Base-by-base conservation (phyloP, 257 asterid species). In the Misopates orontium region DNA sequence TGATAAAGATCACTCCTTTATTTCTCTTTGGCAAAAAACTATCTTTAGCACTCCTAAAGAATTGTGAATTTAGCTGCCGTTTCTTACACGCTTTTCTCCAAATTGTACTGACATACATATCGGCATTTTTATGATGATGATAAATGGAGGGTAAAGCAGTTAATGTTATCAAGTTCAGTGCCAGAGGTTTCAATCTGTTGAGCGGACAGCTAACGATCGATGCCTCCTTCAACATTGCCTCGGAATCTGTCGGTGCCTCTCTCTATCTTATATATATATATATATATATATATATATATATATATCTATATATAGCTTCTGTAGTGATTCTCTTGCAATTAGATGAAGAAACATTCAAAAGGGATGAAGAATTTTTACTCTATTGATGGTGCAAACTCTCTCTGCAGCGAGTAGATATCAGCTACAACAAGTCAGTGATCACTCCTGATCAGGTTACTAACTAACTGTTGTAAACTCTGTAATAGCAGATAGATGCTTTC, bases 91-190 rank as follows among this genome's bases (percentile, higher is more conserved):
- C 45, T n/a, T 24, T 20, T 23, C 39, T 24, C 18, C 24, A 28
- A 58, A 22, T 47, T 39, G 56, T 68, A 71, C 79, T 81, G 69
- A 79, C 76, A 57, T 60, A 53, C 56, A 60, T 21, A 21, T 21
- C 1, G 31, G 36, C 7, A 2, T 28, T 28, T 72, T 72, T 53
- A 49, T 78, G 75, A 70, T 78, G 75, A 70, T 82, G 83, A 62
- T 49, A 73, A 77, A 75, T 70, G 94, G 85, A 91, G 98, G 88
- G 92, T 60, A 87, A 91, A 89, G 98, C 98, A 72, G 89, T 89
- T 48, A 91, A 87, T 59, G 84, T 85, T 74, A 80, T 89, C 69
- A 83, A 84, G 82, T 89, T 91, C 84, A 89, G 80, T 62, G 92
- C 90, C 66, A 87, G 76, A 82, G 98, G 96, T 56, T 80, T 91